A percentile compares a stretch with the other conserved stretches of the same genome.
Conservation (phyloP, 1,284 basidiomycete genomes). For the Puccinia polysora region DNA sequence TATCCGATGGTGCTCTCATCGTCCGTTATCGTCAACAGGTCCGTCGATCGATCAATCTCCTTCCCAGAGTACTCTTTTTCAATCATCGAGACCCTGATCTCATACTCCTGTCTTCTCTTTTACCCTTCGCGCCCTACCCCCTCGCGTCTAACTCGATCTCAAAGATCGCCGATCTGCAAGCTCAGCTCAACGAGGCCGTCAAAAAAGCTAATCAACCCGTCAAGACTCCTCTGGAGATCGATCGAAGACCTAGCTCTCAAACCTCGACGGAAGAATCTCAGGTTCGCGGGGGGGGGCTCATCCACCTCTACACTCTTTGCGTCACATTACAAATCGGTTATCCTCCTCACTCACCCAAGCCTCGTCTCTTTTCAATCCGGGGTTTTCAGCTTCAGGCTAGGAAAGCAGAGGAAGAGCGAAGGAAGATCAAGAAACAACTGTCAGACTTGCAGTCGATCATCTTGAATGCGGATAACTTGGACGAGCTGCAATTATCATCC, state of each 20-base stretch:
- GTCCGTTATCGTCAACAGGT: conserved; percentile 61
- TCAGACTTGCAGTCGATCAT: conserved; percentile 31
- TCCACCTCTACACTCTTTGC: not conserved
- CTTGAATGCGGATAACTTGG: conserved; percentile 27
- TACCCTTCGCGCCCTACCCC: no score
- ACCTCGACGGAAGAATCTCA: conserved; percentile 3
- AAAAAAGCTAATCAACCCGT: conserved; percentile 6
- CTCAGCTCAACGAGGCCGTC: conserved; percentile 20
- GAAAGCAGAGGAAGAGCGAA: conserved; percentile 14
- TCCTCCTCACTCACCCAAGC: no score
- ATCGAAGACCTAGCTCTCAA: not conserved
- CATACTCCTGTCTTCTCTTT: no score
- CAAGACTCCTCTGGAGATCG: not conserved
- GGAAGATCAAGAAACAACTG: conserved; percentile 22
- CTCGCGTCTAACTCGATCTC: not conserved
- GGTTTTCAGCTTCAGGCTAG: not conserved
- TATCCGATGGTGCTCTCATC: conserved; percentile 85
- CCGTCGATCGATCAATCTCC: not conserved
- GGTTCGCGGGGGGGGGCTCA: not conserved
- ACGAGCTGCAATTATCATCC: not conserved
- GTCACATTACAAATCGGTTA: no score
- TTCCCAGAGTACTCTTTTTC: not conserved
- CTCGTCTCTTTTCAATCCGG: no score
- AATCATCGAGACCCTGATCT: no score
- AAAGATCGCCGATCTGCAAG: conserved; percentile 32